Conservation (phyloP, 106 monocot genomes). For the Xerophyta viscosa region DNA sequence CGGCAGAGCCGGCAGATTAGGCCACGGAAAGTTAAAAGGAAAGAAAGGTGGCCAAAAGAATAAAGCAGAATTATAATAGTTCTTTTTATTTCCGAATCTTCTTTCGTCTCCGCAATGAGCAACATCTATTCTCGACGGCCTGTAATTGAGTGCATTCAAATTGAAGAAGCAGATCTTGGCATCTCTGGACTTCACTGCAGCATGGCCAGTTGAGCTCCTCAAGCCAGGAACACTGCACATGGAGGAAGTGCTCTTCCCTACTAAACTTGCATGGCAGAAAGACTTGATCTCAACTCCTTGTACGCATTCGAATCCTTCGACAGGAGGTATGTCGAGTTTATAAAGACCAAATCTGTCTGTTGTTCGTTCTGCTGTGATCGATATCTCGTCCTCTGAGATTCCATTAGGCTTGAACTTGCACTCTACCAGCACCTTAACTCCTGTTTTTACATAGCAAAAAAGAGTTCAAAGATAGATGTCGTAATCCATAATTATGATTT, state of each 20-base stretch:
- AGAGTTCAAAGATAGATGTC: not conserved
- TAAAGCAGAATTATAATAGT: constrained; percentile 30
- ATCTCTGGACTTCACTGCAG: constrained; percentile 26
- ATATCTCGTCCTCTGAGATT: constrained; percentile 34
- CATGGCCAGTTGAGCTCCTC: constrained; percentile 53
- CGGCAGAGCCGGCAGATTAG: constrained; percentile 33
- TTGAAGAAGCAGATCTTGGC: constrained; percentile 53
- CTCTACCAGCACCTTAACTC: constrained; percentile 57
- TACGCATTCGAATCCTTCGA: constrained; percentile 70
- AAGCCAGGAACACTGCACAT: constrained; percentile 55
- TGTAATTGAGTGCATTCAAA: constrained; percentile 73
- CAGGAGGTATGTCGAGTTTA: constrained; percentile 63
- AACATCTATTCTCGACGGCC: constrained; percentile 43
- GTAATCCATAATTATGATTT: not conserved
- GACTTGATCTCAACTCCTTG: constrained; percentile 41
- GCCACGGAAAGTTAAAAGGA: constrained; percentile 44
- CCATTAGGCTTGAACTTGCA: constrained; percentile 49
- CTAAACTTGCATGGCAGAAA: constrained; percentile 56
- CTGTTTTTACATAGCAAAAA: constrained; percentile 18
- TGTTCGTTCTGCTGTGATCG: constrained; percentile 41
- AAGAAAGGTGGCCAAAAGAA: constrained; percentile 88
- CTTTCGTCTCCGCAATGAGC: constrained; percentile 13
- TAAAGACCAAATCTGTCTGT: constrained; percentile 71
- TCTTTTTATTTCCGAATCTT: not conserved
- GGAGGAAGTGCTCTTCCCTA: constrained; percentile 50